Conservation (phyloP, 495 filamentous ascomycete genomes). For the Lophiostoma macrostomum region DNA sequence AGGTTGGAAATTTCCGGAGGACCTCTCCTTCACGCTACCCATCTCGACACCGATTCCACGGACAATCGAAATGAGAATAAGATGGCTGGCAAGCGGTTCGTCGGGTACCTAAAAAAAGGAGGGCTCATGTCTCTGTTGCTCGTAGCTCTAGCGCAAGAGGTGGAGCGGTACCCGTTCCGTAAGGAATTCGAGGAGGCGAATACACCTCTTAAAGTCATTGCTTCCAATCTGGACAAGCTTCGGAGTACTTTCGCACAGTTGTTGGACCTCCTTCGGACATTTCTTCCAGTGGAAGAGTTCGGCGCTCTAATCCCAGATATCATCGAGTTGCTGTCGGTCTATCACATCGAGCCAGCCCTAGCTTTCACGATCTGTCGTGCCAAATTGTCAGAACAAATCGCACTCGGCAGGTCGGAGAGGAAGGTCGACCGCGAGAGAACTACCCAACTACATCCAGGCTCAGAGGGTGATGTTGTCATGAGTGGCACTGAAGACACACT, state of each 20-base stretch:
- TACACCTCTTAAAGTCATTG: conserved; percentile 70
- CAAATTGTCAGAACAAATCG: conserved; percentile 54
- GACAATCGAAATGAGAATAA: conserved; percentile 66
- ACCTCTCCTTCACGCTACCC: conserved; percentile 70
- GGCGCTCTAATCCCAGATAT: conserved; percentile 77
- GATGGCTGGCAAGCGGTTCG: conserved; percentile 68
- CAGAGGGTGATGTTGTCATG: conserved; percentile 40
- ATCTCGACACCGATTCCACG: too few relatives aligned
- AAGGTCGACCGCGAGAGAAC: conserved; percentile 22
- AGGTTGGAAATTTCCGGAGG: conserved; percentile 84
- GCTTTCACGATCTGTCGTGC: conserved; percentile 85
- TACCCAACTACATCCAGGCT: background rate
- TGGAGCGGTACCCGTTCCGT: conserved; percentile 73
- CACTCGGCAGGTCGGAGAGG: conserved; percentile 34
- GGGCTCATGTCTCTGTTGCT: conserved; percentile 73
- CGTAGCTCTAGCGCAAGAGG: conserved; percentile 84
- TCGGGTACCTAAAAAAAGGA: conserved; percentile 71
- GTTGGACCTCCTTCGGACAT: conserved; percentile 79
- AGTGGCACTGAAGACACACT: conserved; percentile 2
- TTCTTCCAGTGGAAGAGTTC: conserved; percentile 73
- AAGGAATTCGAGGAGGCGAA: conserved; percentile 58
- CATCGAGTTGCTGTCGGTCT: conserved; percentile 68
- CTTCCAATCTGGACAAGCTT: conserved; percentile 84
- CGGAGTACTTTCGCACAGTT: conserved; percentile 82
- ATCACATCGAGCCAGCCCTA: conserved; percentile 73